Evolutionary conservation across 345 rosid species (phyloP), one percentile per base, ranked within the genome.

Genomic region (Aquilaria sinensis): DNA sequence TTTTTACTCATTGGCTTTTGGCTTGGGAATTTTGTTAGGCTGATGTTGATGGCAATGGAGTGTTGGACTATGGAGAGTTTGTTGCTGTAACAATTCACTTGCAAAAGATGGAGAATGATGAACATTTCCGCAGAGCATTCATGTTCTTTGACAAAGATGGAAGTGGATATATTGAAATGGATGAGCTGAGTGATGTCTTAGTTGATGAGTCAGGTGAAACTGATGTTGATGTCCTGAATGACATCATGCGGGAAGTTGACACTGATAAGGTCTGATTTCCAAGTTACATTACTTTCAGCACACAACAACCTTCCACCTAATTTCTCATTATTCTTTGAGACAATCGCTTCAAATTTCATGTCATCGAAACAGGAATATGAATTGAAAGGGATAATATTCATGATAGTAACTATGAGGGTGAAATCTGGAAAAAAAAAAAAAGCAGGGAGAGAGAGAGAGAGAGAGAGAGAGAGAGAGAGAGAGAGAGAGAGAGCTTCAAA

Each of bases 31-130:
- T 61, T 61, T 69, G 53, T 75, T 72, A 94, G 99, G 99, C 97
- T 56, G 99, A 94, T 81, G 92, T 90, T 64, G 95, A 90, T 74
- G 95, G 96, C 45, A 88, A 90, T 68, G 99, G 99, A 51, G 76
- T 83, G 9, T 72, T 94, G 60, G 95, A 88, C 71, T 94, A 90
- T 53, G 96, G 97, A 43, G 99, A 94, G 68, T 94, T 94, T 75
- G 97, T 90, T 46, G 99, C 97, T 16, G 99, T 94, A 68, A 88
- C 96, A n/a, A 85, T 94, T 66, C 99, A 94, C 77, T 78, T 94
- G 83, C 96, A 86, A 82, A 88, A 88, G 83, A 88, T 94, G 87
- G 99, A 86, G 74, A 94, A 94, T 51, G 97, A 90, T 52, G 99
- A 90, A 51, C 99, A 90, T 79, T 78, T 94, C 70, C 90, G 82